Conservation (phyloP, 257 asterid genomes). For the Schizonepeta tenuifolia region DNA sequence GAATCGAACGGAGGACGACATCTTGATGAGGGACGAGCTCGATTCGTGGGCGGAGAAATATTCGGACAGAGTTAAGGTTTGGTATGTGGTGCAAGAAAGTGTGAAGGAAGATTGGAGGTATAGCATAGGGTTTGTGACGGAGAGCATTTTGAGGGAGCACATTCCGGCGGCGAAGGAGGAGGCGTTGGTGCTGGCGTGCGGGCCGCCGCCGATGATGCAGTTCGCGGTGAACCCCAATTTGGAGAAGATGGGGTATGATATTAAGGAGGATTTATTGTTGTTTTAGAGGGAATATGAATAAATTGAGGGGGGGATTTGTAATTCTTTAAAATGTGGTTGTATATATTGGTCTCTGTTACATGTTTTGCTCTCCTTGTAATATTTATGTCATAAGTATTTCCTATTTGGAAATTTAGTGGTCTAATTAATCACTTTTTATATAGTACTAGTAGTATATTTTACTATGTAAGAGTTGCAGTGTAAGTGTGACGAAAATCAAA, state of each 20-base stretch:
- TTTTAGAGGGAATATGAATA: conserved; percentile 43
- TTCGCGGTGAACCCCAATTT: conserved; percentile 83
- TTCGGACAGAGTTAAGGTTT: conserved; percentile 68
- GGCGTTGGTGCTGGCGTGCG: conserved; percentile 79
- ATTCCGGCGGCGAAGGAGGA: conserved; percentile 58
- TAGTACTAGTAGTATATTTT: background rate
- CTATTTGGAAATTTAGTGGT: background rate
- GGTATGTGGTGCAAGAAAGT: conserved; percentile 82
- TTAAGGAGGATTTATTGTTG: conserved; percentile 67
- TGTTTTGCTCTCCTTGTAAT: conserved; percentile 22
- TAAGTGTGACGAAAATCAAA: conserved; percentile 5
- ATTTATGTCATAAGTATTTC: conserved; percentile 18
- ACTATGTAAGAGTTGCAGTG: conserved; percentile 4
- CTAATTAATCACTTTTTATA: background rate
- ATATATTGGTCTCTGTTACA: conserved; percentile 13
- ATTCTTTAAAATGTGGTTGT: conserved; percentile 28
- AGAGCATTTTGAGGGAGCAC: conserved; percentile 65
- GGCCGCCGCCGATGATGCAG: conserved; percentile 96
- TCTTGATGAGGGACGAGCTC: conserved; percentile 65
- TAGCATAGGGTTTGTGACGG: conserved; percentile 66
- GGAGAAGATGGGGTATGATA: conserved; percentile 91
- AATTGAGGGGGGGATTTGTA: conserved; percentile 10
- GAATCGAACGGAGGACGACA: conserved; percentile 86
- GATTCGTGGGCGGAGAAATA: conserved; percentile 79
- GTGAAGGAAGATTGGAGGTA: conserved; percentile 65